Evolutionary conservation across 257 asterid genomes (phyloP).

Genomic region (Cordia subcordata): DNA sequence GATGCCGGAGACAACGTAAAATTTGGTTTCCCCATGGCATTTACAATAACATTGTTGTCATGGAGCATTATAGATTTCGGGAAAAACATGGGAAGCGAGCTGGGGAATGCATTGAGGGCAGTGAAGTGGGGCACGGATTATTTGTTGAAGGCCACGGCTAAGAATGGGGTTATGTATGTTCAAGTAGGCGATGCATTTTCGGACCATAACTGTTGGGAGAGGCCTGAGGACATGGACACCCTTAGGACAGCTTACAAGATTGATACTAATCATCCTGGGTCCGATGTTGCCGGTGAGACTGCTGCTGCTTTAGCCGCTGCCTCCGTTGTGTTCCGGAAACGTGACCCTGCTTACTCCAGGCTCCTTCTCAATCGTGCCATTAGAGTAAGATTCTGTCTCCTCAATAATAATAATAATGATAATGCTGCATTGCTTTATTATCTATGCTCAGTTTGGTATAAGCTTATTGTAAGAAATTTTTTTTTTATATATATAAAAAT

Average conservation of each 20-base stretch:
- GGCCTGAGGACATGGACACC: conserved; percentile 93
- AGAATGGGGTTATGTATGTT: conserved; percentile 58
- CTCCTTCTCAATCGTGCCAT: conserved; percentile 71
- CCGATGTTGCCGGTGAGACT: conserved; percentile 88
- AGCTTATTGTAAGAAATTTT: too few relatives aligned
- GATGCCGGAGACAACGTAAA: conserved; percentile 92
- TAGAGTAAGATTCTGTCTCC: conserved; percentile 36
- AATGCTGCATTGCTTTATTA: neutral
- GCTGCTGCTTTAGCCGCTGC: conserved; percentile 97
- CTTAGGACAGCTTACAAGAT: conserved; percentile 55
- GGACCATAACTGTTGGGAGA: conserved; percentile 88
- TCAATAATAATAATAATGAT: neutral
- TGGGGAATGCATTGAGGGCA: conserved; percentile 53
- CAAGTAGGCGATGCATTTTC: conserved; percentile 81
- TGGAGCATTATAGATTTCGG: conserved; percentile 89
- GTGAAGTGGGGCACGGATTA: conserved; percentile 82
- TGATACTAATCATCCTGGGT: conserved; percentile 63
- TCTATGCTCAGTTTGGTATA: too few relatives aligned
- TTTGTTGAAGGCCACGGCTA: conserved; percentile 71
- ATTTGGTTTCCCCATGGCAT: conserved; percentile 89
- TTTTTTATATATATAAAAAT: too few relatives aligned
- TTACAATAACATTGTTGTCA: conserved; percentile 62
- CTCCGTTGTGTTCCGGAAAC: conserved; percentile 69
- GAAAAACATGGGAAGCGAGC: conserved; percentile 54
- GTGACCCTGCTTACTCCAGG: conserved; percentile 66